A percentile compares a stretch with the other conserved stretches of the same genome.
phyloP scores from a whole-genome alignment of 179 eudicot species.

The Actinidia polygama region DNA sequence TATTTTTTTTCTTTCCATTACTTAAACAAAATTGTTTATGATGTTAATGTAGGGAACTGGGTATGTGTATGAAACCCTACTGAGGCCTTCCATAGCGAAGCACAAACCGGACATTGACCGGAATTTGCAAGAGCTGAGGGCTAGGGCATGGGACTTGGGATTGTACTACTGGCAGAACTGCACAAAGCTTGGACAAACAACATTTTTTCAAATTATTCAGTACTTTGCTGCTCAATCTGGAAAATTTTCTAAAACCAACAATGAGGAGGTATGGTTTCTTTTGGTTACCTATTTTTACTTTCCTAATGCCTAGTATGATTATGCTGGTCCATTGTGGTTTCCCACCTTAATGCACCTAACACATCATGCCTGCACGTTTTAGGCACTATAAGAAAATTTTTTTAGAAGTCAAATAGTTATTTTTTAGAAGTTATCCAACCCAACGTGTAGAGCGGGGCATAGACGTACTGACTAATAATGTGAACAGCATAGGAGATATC shows the following conservation, averaged over 20 bases:
- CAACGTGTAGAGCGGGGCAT: no score
- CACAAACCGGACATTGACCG: constrained; percentile 76
- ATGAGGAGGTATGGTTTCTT: constrained; percentile 48
- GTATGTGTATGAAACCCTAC: constrained; percentile 62
- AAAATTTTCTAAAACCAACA: constrained; percentile 31
- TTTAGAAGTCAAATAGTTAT: no score
- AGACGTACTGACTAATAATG: no score
- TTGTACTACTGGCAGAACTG: constrained; percentile 82
- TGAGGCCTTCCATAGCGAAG: constrained; percentile 65
- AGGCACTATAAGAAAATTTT: not conserved
- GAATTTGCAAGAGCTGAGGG: constrained; percentile 62
- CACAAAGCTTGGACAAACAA: constrained; percentile 63
- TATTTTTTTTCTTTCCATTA: not conserved
- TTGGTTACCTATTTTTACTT: not conserved
- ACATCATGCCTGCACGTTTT: not conserved
- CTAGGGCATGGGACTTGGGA: constrained; percentile 77
- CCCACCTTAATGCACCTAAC: no score
- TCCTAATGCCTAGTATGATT: not conserved
- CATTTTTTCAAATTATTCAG: constrained; percentile 60
- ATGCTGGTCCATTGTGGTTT: not conserved
- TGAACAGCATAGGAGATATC: no score
- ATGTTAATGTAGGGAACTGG: constrained; percentile 55
- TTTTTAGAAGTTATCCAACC: no score
- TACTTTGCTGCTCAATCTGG: constrained; percentile 53
- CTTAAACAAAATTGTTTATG: not conserved